A percentile compares a stretch with the other conserved stretches of the same genome.
Evolutionary conservation across 1,284 basidiomycete species (phyloP).

Genomic region (Somion occarium): DNA sequence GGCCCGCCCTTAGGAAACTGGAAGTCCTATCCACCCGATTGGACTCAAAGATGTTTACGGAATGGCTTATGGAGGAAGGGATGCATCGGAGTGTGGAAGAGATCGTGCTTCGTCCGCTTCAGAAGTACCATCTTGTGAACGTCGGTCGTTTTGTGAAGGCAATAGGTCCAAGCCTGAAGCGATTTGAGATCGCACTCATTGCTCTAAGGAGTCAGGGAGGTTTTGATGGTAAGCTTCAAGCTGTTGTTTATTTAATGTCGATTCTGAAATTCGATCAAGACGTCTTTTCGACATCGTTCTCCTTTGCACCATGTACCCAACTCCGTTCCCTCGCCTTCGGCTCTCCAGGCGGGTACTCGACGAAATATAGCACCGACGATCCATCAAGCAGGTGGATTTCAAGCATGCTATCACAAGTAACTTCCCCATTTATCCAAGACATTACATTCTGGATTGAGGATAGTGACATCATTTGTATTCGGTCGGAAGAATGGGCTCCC

Average conservation of each 20-base stretch:
- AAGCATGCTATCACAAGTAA: conserved; percentile 1
- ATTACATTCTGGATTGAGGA: conserved; percentile 1
- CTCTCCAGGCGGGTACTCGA: background rate
- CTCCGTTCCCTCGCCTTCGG: background rate
- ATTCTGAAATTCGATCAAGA: background rate
- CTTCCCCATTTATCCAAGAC: background rate
- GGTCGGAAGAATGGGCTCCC: background rate
- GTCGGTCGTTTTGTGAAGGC: conserved; percentile 1
- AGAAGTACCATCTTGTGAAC: background rate
- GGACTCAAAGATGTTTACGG: conserved; percentile 1
- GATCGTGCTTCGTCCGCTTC: conserved; percentile 1
- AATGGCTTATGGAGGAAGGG: conserved; percentile 1
- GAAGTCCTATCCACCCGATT: conserved; percentile 1
- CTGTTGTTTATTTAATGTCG: background rate
- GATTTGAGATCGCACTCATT: conserved; percentile 5
- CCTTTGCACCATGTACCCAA: background rate
- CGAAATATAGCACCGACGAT: conserved; percentile 1
- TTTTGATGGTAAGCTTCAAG: background rate
- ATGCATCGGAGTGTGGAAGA: conserved; percentile 2
- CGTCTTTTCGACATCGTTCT: background rate
- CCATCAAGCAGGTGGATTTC: background rate
- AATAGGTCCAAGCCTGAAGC: conserved; percentile 1
- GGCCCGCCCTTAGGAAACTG: conserved; percentile 2
- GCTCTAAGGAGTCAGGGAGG: conserved; percentile 1
- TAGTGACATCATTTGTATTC: background rate